Conservation (phyloP, 768 basidiomycete species). For the Glaciozyma antarctica region DNA sequence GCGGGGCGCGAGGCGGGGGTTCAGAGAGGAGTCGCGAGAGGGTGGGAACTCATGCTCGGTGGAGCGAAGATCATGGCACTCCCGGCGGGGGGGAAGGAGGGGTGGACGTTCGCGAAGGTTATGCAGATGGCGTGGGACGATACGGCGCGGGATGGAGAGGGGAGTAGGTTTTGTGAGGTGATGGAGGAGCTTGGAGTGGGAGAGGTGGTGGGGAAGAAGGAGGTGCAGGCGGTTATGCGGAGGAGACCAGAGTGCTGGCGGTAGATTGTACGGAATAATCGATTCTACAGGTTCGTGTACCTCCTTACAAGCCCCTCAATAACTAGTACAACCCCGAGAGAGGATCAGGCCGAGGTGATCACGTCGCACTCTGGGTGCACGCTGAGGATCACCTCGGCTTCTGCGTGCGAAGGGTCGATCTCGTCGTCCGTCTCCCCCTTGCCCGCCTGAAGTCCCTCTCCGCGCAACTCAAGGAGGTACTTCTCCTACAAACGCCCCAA, state of each 20-base stretch:
- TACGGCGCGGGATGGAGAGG: slow-evolving; percentile 32
- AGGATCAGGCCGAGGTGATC: neutral
- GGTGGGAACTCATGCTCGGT: slow-evolving; percentile 65
- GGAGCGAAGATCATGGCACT: slow-evolving; percentile 59
- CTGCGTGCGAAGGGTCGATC: slow-evolving; percentile 9
- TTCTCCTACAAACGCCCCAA: slow-evolving; percentile 24
- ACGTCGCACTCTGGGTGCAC: slow-evolving; percentile 35
- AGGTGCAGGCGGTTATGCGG: slow-evolving; percentile 41
- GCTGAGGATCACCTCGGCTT: slow-evolving; percentile 19
- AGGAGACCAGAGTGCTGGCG: slow-evolving; percentile 37
- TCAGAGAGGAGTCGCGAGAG: slow-evolving; percentile 50
- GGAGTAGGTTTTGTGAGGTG: slow-evolving; percentile 36
- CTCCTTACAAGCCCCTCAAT: too few relatives aligned
- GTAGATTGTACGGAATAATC: slow-evolving; percentile 3
- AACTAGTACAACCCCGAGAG: too few relatives aligned
- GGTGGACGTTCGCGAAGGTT: slow-evolving; percentile 44
- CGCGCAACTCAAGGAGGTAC: slow-evolving; percentile 35
- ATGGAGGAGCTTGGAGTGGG: slow-evolving; percentile 51
- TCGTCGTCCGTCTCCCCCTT: slow-evolving; percentile 15
- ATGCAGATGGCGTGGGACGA: slow-evolving; percentile 50
- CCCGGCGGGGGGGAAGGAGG: slow-evolving; percentile 40
- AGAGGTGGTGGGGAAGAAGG: slow-evolving; percentile 52
- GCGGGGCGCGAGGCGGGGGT: slow-evolving; percentile 40
- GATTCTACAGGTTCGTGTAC: too few relatives aligned
- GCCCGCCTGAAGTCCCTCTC: slow-evolving; percentile 5